These are phyloP conservation scores for Phytophthora idaei DNA, from an alignment of 352 stramenopile species.

Conservation along the genomic window DNA sequence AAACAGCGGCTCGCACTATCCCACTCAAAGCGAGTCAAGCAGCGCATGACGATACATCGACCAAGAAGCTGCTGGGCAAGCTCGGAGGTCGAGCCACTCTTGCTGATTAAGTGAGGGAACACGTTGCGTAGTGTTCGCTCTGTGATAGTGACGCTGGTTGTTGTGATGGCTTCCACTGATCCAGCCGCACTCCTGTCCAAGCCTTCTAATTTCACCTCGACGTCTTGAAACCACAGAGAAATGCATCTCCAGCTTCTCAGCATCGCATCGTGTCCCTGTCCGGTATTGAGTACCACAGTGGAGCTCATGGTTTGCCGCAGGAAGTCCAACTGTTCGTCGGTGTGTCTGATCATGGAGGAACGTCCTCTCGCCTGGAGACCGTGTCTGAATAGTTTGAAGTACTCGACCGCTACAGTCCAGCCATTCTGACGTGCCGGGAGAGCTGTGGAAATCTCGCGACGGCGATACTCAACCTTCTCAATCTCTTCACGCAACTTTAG, in stretches of 20 bases:
- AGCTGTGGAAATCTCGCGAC: background rate
- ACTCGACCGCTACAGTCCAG: slow-evolving; percentile 17
- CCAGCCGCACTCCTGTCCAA: slow-evolving; percentile 8
- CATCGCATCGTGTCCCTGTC: slow-evolving; percentile 16
- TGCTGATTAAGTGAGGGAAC: slow-evolving; percentile 19
- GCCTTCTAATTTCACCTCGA: slow-evolving; percentile 13
- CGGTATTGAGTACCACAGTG: slow-evolving; percentile 16
- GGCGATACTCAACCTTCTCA: slow-evolving; percentile 8
- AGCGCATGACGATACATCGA: slow-evolving; percentile 23
- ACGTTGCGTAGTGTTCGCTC: slow-evolving; percentile 26
- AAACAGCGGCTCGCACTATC: slow-evolving; percentile 1
- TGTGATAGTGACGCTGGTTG: slow-evolving; percentile 21
- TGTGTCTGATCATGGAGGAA: background rate
- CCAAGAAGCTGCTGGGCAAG: slow-evolving; percentile 17
- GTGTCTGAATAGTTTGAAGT: slow-evolving; percentile 18
- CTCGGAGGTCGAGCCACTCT: background rate
- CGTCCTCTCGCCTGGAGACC: slow-evolving; percentile 16
- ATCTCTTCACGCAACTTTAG: slow-evolving; percentile 18
- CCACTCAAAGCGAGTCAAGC: slow-evolving; percentile 26
- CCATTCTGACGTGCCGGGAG: slow-evolving; percentile 3
- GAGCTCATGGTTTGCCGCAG: slow-evolving; percentile 10
- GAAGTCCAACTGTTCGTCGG: slow-evolving; percentile 13
- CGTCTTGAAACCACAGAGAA: slow-evolving; percentile 23
- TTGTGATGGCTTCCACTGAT: slow-evolving; percentile 9
- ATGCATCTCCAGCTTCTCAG: slow-evolving; percentile 24